Evolutionary conservation across 2,329 filamentous ascomycete genomes (phyloP), one percentile per base, ranked within the genome.

Genomic region (Lecanicillium sp.): DNA sequence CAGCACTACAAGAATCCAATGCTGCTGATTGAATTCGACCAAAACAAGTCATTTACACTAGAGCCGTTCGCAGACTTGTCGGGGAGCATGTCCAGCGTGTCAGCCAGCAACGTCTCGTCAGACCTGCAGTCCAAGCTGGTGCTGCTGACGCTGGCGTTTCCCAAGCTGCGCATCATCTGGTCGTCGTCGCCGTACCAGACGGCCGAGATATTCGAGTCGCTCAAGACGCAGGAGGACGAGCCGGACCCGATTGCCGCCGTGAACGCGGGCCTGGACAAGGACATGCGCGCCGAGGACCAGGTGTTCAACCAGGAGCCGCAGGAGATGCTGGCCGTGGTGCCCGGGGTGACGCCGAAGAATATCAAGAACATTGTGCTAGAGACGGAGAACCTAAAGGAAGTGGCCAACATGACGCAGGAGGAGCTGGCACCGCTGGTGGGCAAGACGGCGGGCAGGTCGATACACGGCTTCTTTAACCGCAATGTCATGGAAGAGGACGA

Each of bases 21-120:
- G 77, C 78, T 98, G 6, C 77, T 98, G 32, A 97, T 98, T 54
- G 92, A 98, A 61, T 98, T 98, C 59, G 89, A 96, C 58, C 85
- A 94, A 57, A 90, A 94, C 66, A 96, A 94, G 60, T 90, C 87
- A 4, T 98, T 98, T 61, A 97, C 89, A 1, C 79, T 98, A 13
- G 92, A 90, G 58, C 84, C 84, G 0, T 74, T 87, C 51, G 81
- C 81, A 35, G 81, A 84, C 61, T 53, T 82, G 38, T 71, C 72
- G 8, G 70, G 77, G n/a, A 77, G 72, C 39, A 59, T 81, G 9
- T 72, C 67, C 40, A 77, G 81, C 44, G 72, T 84, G 35, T 77
- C 79, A 38, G 73, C 81, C 0, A 68, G 70, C 34, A 64, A 68
- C 44, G 60, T 66, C 29, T 65, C 65, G 8, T 82, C 82, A 27